Evolutionary conservation across 306 rosid species (phyloP), one percentile per base, ranked within the genome.

Genomic region (Cyamopsis tetragonoloba): DNA sequence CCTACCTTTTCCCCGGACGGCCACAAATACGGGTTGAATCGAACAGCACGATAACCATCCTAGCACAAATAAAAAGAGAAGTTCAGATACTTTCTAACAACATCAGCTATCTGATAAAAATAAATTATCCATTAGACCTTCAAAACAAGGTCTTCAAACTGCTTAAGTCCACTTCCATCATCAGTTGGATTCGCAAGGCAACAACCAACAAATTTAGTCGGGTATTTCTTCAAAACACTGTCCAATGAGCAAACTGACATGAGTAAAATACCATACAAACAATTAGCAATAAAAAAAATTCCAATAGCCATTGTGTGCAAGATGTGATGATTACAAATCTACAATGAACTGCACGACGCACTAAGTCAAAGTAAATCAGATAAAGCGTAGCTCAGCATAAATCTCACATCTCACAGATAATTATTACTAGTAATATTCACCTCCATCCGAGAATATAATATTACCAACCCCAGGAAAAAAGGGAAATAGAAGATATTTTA

Each of bases 21-120:
- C 98, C 98, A 92, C 75, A 92, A 64, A 79, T 87, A 82, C 17
- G 98, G 98, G 66, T 92, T 92, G 78, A 92, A 92, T 43, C 98
- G 90, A 66, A 89, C 91, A 70, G 92, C 98, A 0, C 66, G 70
- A 56, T 85, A 92, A 42, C 89, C 91, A 68, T 87, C 98, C 98
- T 92, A 37, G 7, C 24, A 69, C 19, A 48, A 70, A 62, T 6
- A 27, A 82, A 84, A 61, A 10, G 38, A 39, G 65, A 77, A 57
- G 0, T 41, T 66, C 43, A 75, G 44, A 49, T 65, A 38, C 35
- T 59, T 39, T 12, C 41, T 20, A 19, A 28, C 47, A 18, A 30
- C 66, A 61, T 14, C 30, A 43, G 7, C 53, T 31, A 28, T 23
- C 35, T 32, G 73, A 28, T 66, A 42, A 28, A 19, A 72, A 11